These are phyloP conservation scores for Flaveria floridana DNA, from an alignment of 140 eudicot genomes.

Conservation along the genomic window DNA sequence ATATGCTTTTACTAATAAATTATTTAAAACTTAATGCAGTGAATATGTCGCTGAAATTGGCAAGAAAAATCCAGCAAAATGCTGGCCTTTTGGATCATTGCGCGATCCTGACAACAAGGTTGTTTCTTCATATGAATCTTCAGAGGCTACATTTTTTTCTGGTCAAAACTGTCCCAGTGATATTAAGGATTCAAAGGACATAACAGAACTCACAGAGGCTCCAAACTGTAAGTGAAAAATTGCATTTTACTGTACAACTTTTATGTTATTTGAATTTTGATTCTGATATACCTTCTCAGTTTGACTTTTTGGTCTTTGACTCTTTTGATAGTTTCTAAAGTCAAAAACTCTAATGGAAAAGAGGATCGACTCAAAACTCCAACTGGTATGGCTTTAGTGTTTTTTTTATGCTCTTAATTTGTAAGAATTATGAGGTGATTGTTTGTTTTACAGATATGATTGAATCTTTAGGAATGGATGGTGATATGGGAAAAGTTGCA, in stretches of 20 bases:
- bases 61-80: constrained; percentile 35
- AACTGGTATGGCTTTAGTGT: constrained; percentile 26
- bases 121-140: constrained; percentile 16
- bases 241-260: not conserved
- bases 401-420: constrained; percentile 8
- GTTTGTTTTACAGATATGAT: constrained; percentile 26
- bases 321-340: constrained; percentile 26
- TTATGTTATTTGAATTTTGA: not conserved
- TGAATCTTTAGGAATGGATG: constrained; percentile 12
- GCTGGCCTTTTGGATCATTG: constrained; percentile 49
- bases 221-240: constrained; percentile 8
- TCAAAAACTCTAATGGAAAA: not conserved
- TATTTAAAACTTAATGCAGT: constrained; percentile 42
- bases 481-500: constrained; percentile 8
- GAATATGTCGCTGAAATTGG: constrained; percentile 54
- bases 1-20: not conserved
- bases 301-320: constrained; percentile 10
- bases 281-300: constrained; percentile 12
- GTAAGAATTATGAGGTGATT: constrained; percentile 1
- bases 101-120: constrained; percentile 18
- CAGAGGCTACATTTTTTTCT: too few species aligned
- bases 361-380: constrained; percentile 22
- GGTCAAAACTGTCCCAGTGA: not conserved
- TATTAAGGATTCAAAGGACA: constrained; percentile 18
- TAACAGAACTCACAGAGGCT: constrained; percentile 28